Evolutionary conservation across 2,329 filamentous ascomycete genomes (phyloP), one percentile per base, ranked within the genome.

Genomic region (Trichoderma atrobrunneum): DNA sequence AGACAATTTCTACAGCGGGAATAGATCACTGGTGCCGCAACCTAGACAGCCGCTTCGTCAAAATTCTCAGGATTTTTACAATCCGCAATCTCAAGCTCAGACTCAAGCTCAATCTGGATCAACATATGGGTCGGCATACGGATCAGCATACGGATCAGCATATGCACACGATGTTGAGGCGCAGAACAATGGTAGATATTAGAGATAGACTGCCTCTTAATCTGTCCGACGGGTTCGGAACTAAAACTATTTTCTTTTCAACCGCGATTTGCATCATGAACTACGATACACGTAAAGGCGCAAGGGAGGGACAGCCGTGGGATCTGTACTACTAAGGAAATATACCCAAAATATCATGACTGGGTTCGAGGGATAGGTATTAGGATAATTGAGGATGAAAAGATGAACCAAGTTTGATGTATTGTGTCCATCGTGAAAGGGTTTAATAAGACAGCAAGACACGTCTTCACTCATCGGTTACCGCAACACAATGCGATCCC

Each of bases 141-240:
- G 43, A 51, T 51, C 43, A 21, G n/a, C 43, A 28, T 60, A 61
- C 14, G 66, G 66, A 24, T 32, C 71, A n/a, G 78, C 78, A 11
- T 82, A 81, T 63, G 80, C 78, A 51, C 83, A 84, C 73, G 80
- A 83, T 51, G 74, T 79, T 26, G 82, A 83, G 72, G 77, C 79
- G 18, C 82, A 83, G 67, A 75, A 75, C 71, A 75, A 76, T 67
- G 72, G 75, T 24, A 76, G 78, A 32, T 78, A 78, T 71, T 80
- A 80, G 75, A 72, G 72, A 61, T 62, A 72, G 59, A 61, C 64
- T 51, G 24, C 70, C 43, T 30, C 26, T 64, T 43, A 59, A 59
- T 70, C 32, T 39, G n/a, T 43, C 66, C 66, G 71, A 70, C 71
- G 14, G 66, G 71, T 30, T 72, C 71, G 71, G 71, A 26, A 69